Base-by-base conservation (phyloP, 495 filamentous ascomycete genomes). In the Xylaria flabelliformis region DNA sequence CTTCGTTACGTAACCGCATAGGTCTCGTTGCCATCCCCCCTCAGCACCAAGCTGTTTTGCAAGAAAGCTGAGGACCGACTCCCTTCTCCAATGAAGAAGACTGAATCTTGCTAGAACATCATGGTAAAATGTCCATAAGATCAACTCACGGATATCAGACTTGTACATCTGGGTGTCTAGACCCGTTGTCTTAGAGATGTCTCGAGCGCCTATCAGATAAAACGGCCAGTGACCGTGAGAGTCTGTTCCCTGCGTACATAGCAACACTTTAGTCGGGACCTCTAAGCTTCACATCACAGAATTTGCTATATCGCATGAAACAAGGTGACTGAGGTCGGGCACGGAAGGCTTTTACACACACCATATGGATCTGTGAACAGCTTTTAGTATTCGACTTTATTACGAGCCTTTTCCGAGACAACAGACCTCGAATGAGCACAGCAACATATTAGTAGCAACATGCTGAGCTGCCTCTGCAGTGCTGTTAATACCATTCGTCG, bases 51-150 rank as follows among this genome's bases (percentile, higher is more conserved):
- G 53, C 41, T 59, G 39, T 61, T 62, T 62, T 2, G 53, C 67
- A 34, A 69, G 44, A 21, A 62, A 29, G 5, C 36, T 26, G 1
- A 24, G 55, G 15, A 62, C 26, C 13, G 62, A 51, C 6, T 62
- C 61, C 67, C 61, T 69, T 59, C 73, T 50, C 81, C 81, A 83
- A 69, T 82, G 77, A 34, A 70, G 72, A 12, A 75, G 65, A 48
- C 76, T 78, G 67, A 83, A 83, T 58, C 75, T 75, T 12, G 75
- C 74, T 32, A 80, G 71, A 8, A 82, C 79, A 68, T 79, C 79
- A 58, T 83, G 78, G 62, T 83, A 82, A 50, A 78, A 78, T 36
- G 80, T 77, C 81, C 81, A 83, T 67, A 81, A 74, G 42, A 80
- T 50, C 64, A 83, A 61, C 24, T 69, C 71, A 41, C 72, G 66